Conservation (phyloP, 352 stramenopile species). For the Pythium monospermum region DNA sequence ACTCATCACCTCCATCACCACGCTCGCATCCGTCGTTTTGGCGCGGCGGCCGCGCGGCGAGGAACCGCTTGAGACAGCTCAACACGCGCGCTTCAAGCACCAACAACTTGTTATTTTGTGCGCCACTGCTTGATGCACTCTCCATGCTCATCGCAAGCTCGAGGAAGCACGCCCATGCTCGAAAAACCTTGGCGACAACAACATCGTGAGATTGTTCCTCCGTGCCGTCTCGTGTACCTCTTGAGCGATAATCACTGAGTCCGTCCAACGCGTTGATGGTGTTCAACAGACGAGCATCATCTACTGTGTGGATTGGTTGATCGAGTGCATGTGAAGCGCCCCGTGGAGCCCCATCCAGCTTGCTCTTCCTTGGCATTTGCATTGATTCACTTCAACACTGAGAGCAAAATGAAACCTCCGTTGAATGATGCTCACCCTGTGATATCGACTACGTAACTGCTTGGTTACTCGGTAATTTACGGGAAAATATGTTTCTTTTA, state of each 20-base stretch:
- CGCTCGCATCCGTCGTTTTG: background rate
- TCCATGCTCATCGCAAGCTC: constrained; percentile 7
- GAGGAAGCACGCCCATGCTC: constrained; percentile 14
- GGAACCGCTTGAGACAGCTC: constrained; percentile 18
- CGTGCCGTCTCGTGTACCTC: too few relatives aligned
- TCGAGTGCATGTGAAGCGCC: too few relatives aligned
- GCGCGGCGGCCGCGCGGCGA: background rate
- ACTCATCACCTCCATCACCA: background rate
- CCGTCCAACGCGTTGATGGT: constrained; percentile 44
- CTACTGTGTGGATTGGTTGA: too few relatives aligned
- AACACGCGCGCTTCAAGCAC: constrained; percentile 19
- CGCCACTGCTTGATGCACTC: background rate
- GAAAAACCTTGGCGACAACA: too few relatives aligned
- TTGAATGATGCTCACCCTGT: too few relatives aligned
- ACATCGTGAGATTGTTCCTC: too few relatives aligned
- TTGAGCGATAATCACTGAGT: background rate
- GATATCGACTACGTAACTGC: too few relatives aligned
- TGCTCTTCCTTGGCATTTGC: too few relatives aligned
- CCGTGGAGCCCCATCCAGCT: too few relatives aligned
- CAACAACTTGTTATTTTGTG: background rate
- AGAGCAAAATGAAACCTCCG: background rate
- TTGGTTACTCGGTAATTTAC: too few relatives aligned
- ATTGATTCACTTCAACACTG: too few relatives aligned
- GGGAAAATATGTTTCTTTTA: too few relatives aligned
- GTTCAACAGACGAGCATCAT: constrained; percentile 29